These are phyloP conservation scores for Wickerhamomyces xylosicus DNA, from an alignment of 805 yeast species.

Conservation along the genomic window DNA sequence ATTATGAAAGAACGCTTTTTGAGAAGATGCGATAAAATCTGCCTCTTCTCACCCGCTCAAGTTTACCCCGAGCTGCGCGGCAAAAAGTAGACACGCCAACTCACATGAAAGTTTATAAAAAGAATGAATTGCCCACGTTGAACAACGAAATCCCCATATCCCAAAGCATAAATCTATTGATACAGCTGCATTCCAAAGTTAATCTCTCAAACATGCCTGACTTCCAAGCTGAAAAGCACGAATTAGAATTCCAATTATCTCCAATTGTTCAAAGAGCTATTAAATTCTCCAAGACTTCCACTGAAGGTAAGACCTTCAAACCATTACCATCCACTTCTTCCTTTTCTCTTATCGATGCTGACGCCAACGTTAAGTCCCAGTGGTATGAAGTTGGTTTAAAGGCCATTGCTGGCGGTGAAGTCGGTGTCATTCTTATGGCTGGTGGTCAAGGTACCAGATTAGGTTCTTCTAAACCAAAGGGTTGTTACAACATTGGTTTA, in stretches of 20 bases:
- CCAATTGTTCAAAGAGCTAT: conserved; percentile 30
- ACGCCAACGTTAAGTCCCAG: conserved; percentile 11
- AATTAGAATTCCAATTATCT: conserved; percentile 14
- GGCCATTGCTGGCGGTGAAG: conserved; percentile 61
- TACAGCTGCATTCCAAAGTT: neutral
- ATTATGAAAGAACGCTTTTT: too few relatives aligned
- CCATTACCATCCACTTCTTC: conserved; percentile 45
- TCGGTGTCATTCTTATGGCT: conserved; percentile 88
- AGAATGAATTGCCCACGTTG: too few relatives aligned
- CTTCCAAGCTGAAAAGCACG: conserved; percentile 6
- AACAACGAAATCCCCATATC: too few relatives aligned
- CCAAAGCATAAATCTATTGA: too few relatives aligned
- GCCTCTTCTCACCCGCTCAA: too few relatives aligned
- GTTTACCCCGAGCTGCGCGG: too few relatives aligned
- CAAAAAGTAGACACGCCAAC: too few relatives aligned
- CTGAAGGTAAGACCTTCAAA: conserved; percentile 23
- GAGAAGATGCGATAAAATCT: too few relatives aligned
- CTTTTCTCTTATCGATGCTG: conserved; percentile 30
- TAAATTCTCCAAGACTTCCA: conserved; percentile 21
- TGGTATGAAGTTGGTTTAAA: conserved; percentile 42
- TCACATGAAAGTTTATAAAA: too few relatives aligned
- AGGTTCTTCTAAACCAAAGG: conserved; percentile 87
- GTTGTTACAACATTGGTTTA: conserved; percentile 80
- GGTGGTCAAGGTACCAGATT: conserved; percentile 98
- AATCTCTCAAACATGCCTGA: conserved; percentile 6